Conservation (phyloP, 2,329 filamentous ascomycete species). For the Tolypocladium tundrense region DNA sequence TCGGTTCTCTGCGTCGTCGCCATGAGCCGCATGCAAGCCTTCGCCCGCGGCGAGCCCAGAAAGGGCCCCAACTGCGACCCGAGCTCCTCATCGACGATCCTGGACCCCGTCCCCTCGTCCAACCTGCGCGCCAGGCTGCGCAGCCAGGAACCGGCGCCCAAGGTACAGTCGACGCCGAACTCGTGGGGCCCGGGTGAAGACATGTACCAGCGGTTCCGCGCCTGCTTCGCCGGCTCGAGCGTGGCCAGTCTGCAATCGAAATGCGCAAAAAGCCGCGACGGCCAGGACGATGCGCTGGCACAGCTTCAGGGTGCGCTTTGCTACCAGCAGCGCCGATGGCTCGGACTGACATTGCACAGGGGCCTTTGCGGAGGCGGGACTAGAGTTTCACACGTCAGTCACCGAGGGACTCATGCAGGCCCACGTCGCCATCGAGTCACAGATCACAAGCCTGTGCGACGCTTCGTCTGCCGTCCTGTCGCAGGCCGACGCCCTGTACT, state of each 20-base stretch:
- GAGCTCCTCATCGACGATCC: neutral
- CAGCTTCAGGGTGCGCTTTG: conserved; percentile 10
- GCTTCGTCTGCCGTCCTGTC: conserved; percentile 8
- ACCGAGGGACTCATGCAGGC: conserved; percentile 11
- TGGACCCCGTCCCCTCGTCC: conserved; percentile 8
- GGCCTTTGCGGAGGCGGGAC: conserved; percentile 12
- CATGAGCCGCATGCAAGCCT: neutral
- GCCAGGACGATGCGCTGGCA: neutral
- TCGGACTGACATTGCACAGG: conserved; percentile 4
- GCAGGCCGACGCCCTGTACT: conserved; percentile 14
- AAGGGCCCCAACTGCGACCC: neutral
- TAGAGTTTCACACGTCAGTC: conserved; percentile 10
- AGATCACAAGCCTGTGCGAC: conserved; percentile 10
- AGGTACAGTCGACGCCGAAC: neutral
- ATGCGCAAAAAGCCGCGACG: neutral
- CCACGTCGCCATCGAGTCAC: conserved; percentile 11
- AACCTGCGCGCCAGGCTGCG: conserved; percentile 18
- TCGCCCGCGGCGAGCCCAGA: neutral
- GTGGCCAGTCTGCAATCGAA: neutral
- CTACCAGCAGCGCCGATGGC: neutral
- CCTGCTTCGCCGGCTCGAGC: conserved; percentile 7
- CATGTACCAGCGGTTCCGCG: conserved; percentile 15
- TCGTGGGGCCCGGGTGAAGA: conserved; percentile 4
- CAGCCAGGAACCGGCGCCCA: conserved; percentile 8
- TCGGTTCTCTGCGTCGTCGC: neutral